A percentile compares a stretch with the other conserved stretches of the same genome.
Conservation (phyloP, 768 basidiomycete genomes). For the Amanita pallidorosea region DNA sequence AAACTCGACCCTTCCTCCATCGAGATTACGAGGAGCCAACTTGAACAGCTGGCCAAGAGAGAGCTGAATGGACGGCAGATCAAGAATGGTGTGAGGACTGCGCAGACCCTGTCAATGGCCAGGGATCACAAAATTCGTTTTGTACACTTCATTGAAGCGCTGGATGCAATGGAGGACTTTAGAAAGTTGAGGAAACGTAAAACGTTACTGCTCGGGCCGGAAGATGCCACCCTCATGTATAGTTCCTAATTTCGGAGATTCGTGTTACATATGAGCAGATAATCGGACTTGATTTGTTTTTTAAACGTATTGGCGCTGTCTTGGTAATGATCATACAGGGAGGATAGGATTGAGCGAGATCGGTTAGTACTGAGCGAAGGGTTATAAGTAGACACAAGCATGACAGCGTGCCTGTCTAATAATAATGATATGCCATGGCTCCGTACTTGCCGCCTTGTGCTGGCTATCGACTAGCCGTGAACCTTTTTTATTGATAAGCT, state of each 20-base stretch:
- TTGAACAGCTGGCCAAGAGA: conserved; percentile 27
- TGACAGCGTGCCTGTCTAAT: no score
- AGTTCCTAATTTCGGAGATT: background rate
- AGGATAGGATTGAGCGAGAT: no score
- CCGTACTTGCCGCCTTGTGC: no score
- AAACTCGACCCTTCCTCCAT: conserved; percentile 33
- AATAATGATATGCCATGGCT: no score
- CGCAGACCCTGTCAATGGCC: conserved; percentile 46
- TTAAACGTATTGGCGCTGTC: no score
- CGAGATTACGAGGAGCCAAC: conserved; percentile 7
- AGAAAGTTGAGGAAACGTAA: conserved; percentile 11
- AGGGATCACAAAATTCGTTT: conserved; percentile 35
- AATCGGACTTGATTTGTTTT: no score
- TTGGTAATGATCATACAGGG: no score
- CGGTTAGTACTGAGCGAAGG: no score
- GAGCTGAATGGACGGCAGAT: conserved; percentile 57
- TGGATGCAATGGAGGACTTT: conserved; percentile 57
- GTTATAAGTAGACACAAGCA: no score
- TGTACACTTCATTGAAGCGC: conserved; percentile 42
- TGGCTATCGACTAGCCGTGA: no score
- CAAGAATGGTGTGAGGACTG: conserved; percentile 59
- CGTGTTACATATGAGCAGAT: no score
- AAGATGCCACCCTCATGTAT: background rate
- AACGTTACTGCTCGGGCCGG: background rate
- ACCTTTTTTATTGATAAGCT: no score